Evolutionary conservation across 345 rosid genomes (phyloP).

Genomic region (Gossypium turneri): DNA sequence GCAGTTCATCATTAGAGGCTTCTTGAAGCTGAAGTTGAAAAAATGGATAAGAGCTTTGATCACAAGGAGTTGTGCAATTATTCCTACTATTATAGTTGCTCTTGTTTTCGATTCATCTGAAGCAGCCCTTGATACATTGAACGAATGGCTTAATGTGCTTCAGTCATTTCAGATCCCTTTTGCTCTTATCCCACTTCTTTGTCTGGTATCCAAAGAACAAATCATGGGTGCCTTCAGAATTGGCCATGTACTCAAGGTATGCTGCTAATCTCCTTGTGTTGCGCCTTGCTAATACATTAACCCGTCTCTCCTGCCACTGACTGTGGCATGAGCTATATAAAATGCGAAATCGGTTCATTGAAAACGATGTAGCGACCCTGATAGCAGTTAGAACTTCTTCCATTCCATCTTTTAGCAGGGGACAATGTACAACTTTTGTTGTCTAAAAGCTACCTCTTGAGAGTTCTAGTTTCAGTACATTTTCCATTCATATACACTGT

Average conservation of each 20-base stretch:
- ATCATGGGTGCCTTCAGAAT: conserved; percentile 79
- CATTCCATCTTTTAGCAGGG: too few relatives aligned
- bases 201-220: conserved; percentile 72
- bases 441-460: too few relatives aligned
- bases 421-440: too few relatives aligned
- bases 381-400: too few relatives aligned
- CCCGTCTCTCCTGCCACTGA: background rate
- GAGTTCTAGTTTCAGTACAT: too few relatives aligned
- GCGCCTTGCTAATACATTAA: background rate
- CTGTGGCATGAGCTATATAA: too few relatives aligned
- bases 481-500: too few relatives aligned
- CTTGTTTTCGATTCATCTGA: conserved; percentile 68
- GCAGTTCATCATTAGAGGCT: conserved; percentile 96
- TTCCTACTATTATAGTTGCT: conserved; percentile 82
- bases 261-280: conserved; percentile 5
- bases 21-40: conserved; percentile 75
- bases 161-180: conserved; percentile 90
- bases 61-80: conserved; percentile 75
- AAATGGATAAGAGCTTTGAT: conserved; percentile 95
- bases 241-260: conserved; percentile 66
- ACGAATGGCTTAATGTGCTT: conserved; percentile 89
- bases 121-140: conserved; percentile 58
- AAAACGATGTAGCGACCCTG: too few relatives aligned
- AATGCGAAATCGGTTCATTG: too few relatives aligned
- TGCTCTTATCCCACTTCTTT: conserved; percentile 80